phyloP scores from a whole-genome alignment of 2,329 filamentous ascomycete genomes.

The Aspergillus sojae region DNA sequence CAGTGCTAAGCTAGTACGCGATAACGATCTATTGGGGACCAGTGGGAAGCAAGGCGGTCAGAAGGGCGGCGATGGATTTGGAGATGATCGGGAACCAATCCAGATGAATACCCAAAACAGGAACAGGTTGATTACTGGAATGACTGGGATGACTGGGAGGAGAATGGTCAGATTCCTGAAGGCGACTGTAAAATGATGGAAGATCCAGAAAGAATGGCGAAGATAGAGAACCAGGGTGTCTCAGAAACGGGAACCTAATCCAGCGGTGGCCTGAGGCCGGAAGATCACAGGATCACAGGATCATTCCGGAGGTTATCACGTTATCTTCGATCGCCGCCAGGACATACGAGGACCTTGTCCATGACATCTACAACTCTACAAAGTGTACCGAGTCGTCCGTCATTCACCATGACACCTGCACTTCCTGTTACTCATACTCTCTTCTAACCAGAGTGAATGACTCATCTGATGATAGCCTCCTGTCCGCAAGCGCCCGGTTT shows the following conservation, averaged over 20 bases:
- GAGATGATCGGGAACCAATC: constrained; percentile 5
- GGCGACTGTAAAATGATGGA: neutral
- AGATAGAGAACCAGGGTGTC: neutral
- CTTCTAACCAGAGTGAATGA: neutral
- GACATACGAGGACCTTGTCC: neutral
- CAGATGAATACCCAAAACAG: neutral
- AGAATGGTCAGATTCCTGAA: neutral
- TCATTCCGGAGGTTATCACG: constrained; percentile 10
- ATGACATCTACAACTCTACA: neutral
- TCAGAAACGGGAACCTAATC: neutral
- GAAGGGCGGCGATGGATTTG: constrained; percentile 29
- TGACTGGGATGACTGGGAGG: neutral
- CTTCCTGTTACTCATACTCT: neutral
- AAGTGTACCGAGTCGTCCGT: neutral
- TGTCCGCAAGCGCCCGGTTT: constrained; percentile 1
- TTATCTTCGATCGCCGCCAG: constrained; percentile 15
- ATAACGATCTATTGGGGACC: constrained; percentile 33
- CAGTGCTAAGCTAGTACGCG: constrained; percentile 25
- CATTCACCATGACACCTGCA: constrained; percentile 1
- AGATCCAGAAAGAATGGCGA: neutral
- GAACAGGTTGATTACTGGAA: neutral
- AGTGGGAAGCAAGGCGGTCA: constrained; percentile 32
- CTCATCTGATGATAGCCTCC: neutral
- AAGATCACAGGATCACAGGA: constrained; percentile 1
- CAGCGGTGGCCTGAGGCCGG: constrained; percentile 11